phyloP scores from a whole-genome alignment of 2,329 filamentous ascomycete genomes.

The Aspergillus sp. region DNA sequence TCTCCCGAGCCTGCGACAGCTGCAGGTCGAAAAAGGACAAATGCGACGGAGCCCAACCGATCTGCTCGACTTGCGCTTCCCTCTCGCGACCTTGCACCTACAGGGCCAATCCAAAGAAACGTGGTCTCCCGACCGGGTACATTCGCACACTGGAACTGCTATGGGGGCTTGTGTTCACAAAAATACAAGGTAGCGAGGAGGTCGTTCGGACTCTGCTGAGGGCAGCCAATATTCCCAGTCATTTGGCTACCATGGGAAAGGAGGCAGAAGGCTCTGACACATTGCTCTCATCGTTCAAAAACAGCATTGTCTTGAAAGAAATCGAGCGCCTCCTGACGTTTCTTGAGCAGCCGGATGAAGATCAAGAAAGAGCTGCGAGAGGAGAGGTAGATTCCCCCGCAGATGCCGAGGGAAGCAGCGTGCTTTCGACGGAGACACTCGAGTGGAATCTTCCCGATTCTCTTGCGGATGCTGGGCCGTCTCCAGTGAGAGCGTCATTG shows the following conservation, averaged over 20 bases:
- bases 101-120: constrained; percentile 70
- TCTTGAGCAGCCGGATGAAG: constrained; percentile 39
- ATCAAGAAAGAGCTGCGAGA: constrained; percentile 27
- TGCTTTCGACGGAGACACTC: constrained; percentile 31
- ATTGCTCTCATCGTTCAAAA: constrained; percentile 63
- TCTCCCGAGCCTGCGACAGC: constrained; percentile 68
- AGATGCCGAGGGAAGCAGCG: constrained; percentile 32
- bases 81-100: constrained; percentile 69
- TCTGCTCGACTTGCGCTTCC: constrained; percentile 65
- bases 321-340: constrained; percentile 62
- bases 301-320: constrained; percentile 60
- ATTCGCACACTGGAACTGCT: constrained; percentile 71
- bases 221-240: constrained; percentile 40
- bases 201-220: constrained; percentile 57
- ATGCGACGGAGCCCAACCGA: constrained; percentile 68
- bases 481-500: constrained; percentile 26
- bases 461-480: constrained; percentile 20
- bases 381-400: constrained; percentile 27
- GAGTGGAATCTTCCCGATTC: constrained; percentile 36
- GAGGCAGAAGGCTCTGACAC: constrained; percentile 52
- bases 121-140: constrained; percentile 78
- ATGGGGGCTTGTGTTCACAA: constrained; percentile 65
- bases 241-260: constrained; percentile 38
- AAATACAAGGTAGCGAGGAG: constrained; percentile 59
- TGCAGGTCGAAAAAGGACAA: constrained; percentile 69